phyloP scores from a whole-genome alignment of 495 filamentous ascomycete genomes.

The Talaromyces nanjingensis region DNA sequence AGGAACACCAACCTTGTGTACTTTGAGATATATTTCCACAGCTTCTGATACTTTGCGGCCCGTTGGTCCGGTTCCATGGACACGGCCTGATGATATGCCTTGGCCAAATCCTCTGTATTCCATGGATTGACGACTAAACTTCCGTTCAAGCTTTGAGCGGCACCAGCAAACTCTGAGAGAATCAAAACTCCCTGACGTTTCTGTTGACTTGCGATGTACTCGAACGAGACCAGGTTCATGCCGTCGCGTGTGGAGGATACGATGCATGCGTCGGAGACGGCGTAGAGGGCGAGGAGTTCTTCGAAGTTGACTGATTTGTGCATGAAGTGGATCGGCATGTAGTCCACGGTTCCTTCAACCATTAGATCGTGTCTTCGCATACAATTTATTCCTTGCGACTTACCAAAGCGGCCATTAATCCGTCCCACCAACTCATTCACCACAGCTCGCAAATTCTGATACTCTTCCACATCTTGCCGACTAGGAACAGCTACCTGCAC shows the following conservation, averaged over 20 bases:
- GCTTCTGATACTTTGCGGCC: slow-evolving; percentile 75
- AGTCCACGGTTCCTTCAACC: slow-evolving; percentile 72
- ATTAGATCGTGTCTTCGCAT: slow-evolving; percentile 13
- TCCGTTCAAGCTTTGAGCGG: slow-evolving; percentile 87
- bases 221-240: slow-evolving; percentile 98
- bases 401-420: slow-evolving; percentile 90
- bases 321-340: slow-evolving; percentile 97
- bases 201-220: slow-evolving; percentile 90
- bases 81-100: slow-evolving; percentile 87
- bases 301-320: slow-evolving; percentile 92
- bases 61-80: slow-evolving; percentile 87
- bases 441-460: slow-evolving; percentile 87
- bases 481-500: slow-evolving; percentile 95
- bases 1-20: slow-evolving; percentile 59
- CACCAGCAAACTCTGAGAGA: slow-evolving; percentile 91
- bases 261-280: slow-evolving; percentile 87
- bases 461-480: slow-evolving; percentile 93
- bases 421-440: slow-evolving; percentile 93
- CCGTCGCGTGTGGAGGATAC: slow-evolving; percentile 96
- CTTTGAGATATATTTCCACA: slow-evolving; percentile 91
- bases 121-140: slow-evolving; percentile 93
- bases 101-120: slow-evolving; percentile 93
- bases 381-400: slow-evolving; percentile 8
- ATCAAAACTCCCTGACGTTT: slow-evolving; percentile 87
- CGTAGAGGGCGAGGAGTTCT: slow-evolving; percentile 88